Percentiles rank a stretch among this genome's conserved stretches.
phyloP scores from a whole-genome alignment of 2,329 filamentous ascomycete genomes.

The Trichoderma afroharzianum region DNA sequence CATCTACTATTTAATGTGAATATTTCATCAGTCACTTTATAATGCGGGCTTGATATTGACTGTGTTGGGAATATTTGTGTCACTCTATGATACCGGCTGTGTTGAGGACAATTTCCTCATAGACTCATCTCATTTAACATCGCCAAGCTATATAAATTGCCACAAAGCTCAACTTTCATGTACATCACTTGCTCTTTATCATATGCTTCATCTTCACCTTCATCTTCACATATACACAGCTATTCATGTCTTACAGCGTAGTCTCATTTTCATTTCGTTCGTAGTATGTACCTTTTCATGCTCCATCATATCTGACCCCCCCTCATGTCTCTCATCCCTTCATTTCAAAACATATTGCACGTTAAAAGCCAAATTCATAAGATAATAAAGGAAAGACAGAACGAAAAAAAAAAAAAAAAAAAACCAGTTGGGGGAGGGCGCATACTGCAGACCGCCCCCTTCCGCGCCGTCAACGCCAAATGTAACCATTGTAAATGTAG shows the following conservation, averaged over 20 bases:
- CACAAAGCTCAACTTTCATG: background rate
- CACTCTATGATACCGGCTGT: too few species aligned
- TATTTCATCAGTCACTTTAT: background rate
- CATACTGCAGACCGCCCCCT: background rate
- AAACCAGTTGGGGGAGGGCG: background rate
- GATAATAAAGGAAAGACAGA: background rate
- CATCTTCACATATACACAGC: background rate
- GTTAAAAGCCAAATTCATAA: background rate
- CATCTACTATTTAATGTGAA: background rate
- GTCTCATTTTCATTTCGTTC: slow-evolving; percentile 5
- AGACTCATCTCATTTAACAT: background rate
- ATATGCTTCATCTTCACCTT: background rate
- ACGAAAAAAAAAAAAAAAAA: background rate
- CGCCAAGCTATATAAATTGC: background rate
- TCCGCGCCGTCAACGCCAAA: slow-evolving; percentile 7
- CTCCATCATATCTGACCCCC: background rate
- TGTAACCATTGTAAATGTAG: background rate
- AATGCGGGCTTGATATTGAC: background rate
- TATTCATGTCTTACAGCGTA: background rate
- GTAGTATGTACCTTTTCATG: slow-evolving; percentile 16
- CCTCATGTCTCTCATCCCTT: slow-evolving; percentile 2
- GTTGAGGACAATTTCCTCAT: background rate
- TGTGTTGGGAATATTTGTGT: too few species aligned
- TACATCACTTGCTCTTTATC: background rate
- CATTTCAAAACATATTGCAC: slow-evolving; percentile 1